Evolutionary conservation across 495 filamentous ascomycete genomes (phyloP).

Genomic region (Talaromyces nanjingensis): DNA sequence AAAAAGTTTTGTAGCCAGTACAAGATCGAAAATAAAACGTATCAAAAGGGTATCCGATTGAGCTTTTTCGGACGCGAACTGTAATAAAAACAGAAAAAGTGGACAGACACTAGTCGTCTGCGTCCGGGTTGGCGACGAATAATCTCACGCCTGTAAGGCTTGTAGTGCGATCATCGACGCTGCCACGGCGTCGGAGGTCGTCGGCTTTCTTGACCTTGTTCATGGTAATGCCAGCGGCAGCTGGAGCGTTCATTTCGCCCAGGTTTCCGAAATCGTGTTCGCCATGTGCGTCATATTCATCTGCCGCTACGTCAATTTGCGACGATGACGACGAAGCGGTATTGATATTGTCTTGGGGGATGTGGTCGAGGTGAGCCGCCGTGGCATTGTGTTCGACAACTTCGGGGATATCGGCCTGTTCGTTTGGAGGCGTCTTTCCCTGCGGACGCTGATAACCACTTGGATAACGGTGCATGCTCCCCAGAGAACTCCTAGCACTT

Average conservation of each 20-base stretch:
- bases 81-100: background rate
- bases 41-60: conserved; percentile 7
- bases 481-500: conserved; percentile 71
- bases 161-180: conserved; percentile 84
- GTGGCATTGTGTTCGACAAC: conserved; percentile 47
- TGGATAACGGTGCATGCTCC: conserved; percentile 56
- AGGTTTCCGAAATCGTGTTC: conserved; percentile 52
- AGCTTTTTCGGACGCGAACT: conserved; percentile 3
- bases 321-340: conserved; percentile 11
- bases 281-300: conserved; percentile 33
- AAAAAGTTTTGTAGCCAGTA: background rate
- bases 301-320: background rate
- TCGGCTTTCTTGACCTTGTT: conserved; percentile 66
- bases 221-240: conserved; percentile 36
- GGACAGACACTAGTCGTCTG: conserved; percentile 45
- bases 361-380: conserved; percentile 21
- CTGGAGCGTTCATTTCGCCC: conserved; percentile 44
- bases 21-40: background rate
- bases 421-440: conserved; percentile 56
- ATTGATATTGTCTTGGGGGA: conserved; percentile 12
- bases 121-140: conserved; percentile 92
- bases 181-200: conserved; percentile 75
- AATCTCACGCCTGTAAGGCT: conserved; percentile 75
- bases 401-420: conserved; percentile 43
- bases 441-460: conserved; percentile 44